These are phyloP conservation scores for Collybiopsis luxurians DNA, from an alignment of 768 basidiomycete genomes.

Conservation along the genomic window DNA sequence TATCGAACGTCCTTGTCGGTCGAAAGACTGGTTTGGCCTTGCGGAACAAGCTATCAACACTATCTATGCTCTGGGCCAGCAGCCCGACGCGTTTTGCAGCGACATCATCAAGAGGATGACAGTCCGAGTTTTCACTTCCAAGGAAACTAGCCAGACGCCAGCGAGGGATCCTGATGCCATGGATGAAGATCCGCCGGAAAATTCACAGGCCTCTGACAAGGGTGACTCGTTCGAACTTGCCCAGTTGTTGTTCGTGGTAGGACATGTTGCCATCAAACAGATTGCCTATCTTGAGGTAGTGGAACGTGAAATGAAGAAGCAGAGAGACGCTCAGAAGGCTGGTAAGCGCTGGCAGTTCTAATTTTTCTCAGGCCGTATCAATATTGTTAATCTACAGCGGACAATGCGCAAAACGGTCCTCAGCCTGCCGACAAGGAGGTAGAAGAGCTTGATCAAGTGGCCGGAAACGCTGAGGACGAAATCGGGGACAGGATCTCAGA, in stretches of 20 bases:
- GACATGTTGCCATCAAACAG: slow-evolving; percentile 97
- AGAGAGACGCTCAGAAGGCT: slow-evolving; percentile 85
- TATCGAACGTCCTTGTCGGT: slow-evolving; percentile 77
- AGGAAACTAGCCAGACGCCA: slow-evolving; percentile 23
- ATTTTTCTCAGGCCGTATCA: not conserved
- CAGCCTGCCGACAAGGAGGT: slow-evolving; percentile 50
- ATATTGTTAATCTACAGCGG: slow-evolving; percentile 36
- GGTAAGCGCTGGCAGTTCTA: slow-evolving; percentile 42
- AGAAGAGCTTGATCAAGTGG: slow-evolving; percentile 96
- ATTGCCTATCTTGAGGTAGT: slow-evolving; percentile 95
- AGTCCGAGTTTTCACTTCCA: slow-evolving; percentile 56
- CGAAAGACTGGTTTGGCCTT: slow-evolving; percentile 95
- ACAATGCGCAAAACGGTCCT: slow-evolving; percentile 49
- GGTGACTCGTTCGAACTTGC: slow-evolving; percentile 87
- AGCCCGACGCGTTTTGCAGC: slow-evolving; percentile 83
- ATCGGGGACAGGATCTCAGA: slow-evolving; percentile 89
- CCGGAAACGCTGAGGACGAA: slow-evolving; percentile 97
- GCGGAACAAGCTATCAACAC: slow-evolving; percentile 98
- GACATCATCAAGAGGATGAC: slow-evolving; percentile 84
- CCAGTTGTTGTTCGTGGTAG: slow-evolving; percentile 93
- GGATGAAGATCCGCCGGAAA: slow-evolving; percentile 50
- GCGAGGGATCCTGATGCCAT: slow-evolving; percentile 45
- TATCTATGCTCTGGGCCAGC: slow-evolving; percentile 90
- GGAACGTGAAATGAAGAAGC: slow-evolving; percentile 93
- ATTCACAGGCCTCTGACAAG: slow-evolving; percentile 36